Conservation (phyloP, 768 basidiomycete genomes). For the Podaxis sp. region DNA sequence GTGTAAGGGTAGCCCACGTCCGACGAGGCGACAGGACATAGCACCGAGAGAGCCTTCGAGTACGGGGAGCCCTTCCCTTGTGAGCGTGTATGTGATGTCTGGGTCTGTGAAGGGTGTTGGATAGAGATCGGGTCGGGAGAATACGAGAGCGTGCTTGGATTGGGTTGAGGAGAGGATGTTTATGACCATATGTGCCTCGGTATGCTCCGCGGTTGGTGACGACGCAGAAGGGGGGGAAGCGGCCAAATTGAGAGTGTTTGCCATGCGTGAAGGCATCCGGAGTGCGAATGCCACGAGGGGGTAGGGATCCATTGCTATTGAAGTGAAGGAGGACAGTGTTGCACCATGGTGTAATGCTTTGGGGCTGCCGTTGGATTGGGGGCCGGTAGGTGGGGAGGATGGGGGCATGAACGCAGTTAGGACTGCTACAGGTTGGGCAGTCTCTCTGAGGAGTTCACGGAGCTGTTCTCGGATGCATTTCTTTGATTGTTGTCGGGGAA, state of each 20-base stretch:
- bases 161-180: constrained; percentile 78
- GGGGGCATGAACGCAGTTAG: constrained; percentile 69
- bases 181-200: constrained; percentile 61
- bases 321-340: constrained; percentile 91
- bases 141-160: constrained; percentile 56
- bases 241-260: constrained; percentile 46
- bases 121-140: constrained; percentile 71
- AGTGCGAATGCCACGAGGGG: constrained; percentile 90
- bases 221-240: constrained; percentile 14
- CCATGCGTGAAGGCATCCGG: constrained; percentile 88
- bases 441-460: constrained; percentile 64
- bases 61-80: constrained; percentile 56
- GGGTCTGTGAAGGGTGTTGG: constrained; percentile 51
- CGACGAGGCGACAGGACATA: constrained; percentile 68
- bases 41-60: constrained; percentile 64
- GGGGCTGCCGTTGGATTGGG: background rate
- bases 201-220: constrained; percentile 9
- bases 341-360: constrained; percentile 66
- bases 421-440: constrained; percentile 84
- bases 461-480: constrained; percentile 29
- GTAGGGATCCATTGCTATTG: constrained; percentile 84
- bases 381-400: constrained; percentile 4
- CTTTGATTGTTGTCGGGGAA: constrained; percentile 7
- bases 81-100: constrained; percentile 36
- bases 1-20: constrained; percentile 58